Conservation (phyloP, 176 grass and related monocot species). For the Tillandsia fasciculata region DNA sequence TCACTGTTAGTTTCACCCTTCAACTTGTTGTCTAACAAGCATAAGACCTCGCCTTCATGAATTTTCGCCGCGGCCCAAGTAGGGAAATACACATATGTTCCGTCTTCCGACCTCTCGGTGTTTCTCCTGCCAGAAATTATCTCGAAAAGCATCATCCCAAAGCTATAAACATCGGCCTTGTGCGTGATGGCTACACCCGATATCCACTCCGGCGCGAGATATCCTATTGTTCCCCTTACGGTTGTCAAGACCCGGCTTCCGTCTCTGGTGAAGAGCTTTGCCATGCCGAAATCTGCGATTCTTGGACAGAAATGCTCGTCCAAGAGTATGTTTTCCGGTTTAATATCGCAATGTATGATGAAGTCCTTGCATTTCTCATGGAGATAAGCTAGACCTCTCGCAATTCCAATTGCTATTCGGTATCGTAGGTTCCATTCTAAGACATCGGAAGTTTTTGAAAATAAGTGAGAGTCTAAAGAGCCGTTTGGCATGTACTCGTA, state of each 20-base stretch:
- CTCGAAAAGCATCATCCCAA: not conserved
- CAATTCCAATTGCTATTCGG: constrained; percentile 66
- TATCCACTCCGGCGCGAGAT: constrained; percentile 91
- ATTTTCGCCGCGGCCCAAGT: constrained; percentile 45
- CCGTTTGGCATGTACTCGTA: too few species aligned
- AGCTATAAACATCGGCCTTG: constrained; percentile 59
- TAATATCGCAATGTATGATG: constrained; percentile 90
- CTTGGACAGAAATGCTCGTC: constrained; percentile 59
- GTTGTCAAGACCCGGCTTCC: constrained; percentile 77
- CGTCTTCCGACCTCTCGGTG: not conserved
- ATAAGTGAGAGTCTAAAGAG: too few species aligned
- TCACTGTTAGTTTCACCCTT: constrained; percentile 33
- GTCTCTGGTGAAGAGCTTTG: constrained; percentile 66
- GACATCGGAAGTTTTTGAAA: not conserved
- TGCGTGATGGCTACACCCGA: constrained; percentile 48
- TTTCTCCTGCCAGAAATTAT: constrained; percentile 34
- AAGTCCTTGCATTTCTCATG: constrained; percentile 76
- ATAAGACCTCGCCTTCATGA: constrained; percentile 40
- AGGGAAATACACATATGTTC: constrained; percentile 35
- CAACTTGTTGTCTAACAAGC: constrained; percentile 50
- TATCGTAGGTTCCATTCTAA: constrained; percentile 50
- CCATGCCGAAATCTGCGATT: constrained; percentile 75
- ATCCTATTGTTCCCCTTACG: constrained; percentile 78
- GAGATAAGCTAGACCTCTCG: constrained; percentile 65
- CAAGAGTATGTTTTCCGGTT: constrained; percentile 89